Percentiles rank a stretch among this genome's conserved stretches.
Conservation (phyloP, 2,329 filamentous ascomycete species). For the Alternaria sp. region DNA sequence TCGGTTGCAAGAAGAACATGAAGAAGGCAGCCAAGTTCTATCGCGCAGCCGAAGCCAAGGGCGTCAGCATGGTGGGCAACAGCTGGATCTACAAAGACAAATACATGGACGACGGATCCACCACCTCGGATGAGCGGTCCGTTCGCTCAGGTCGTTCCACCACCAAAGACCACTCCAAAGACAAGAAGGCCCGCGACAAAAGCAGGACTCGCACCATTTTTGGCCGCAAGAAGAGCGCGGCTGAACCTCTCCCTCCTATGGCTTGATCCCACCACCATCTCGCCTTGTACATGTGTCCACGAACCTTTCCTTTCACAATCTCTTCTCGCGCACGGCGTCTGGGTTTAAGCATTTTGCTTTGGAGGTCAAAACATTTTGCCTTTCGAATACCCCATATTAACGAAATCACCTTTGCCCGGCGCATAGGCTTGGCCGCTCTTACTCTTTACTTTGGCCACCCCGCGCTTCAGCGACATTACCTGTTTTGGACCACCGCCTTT, state of each 20-base stretch:
- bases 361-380: conserved; percentile 12
- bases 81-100: conserved; percentile 99
- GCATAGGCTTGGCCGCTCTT: conserved; percentile 27
- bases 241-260: conserved; percentile 14
- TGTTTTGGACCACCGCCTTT: background rate
- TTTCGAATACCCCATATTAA: conserved; percentile 20
- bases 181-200: conserved; percentile 75
- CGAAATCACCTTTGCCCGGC: conserved; percentile 34
- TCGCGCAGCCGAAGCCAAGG: conserved; percentile 86
- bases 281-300: conserved; percentile 42
- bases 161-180: conserved; percentile 43
- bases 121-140: conserved; percentile 49
- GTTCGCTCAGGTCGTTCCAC: conserved; percentile 56
- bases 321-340: conserved; percentile 39
- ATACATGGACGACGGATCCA: conserved; percentile 68
- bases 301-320: conserved; percentile 32
- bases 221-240: conserved; percentile 61
- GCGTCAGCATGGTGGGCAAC: conserved; percentile 97
- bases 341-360: conserved; percentile 22
- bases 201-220: conserved; percentile 78
- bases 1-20: conserved; percentile 94
- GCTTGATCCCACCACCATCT: conserved; percentile 17
- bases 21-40: conserved; percentile 94
- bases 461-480: background rate
- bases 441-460: background rate